Conservation (phyloP, 192 early-diverging fungal genomes). For the Rhizoclosmatium globosum region DNA sequence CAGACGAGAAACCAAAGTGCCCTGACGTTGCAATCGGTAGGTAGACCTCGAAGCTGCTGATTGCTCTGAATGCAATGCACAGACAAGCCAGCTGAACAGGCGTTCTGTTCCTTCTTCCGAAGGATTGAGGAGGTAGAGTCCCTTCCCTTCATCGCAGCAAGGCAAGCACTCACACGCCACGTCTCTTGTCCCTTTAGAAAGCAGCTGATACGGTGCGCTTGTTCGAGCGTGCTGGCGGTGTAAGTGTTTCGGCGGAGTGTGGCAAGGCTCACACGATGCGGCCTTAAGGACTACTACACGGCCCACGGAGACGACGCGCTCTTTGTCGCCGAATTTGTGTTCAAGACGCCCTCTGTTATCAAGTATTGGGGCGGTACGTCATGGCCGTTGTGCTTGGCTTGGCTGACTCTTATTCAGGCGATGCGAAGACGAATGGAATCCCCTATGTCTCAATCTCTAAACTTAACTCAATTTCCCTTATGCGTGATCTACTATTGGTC, state of each 20-base stretch:
- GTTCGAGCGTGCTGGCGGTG: conserved; percentile 74
- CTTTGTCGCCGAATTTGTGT: conserved; percentile 85
- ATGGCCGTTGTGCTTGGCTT: background rate
- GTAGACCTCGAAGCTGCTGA: background rate
- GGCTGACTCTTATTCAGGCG: conserved; percentile 20
- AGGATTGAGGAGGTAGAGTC: conserved; percentile 56
- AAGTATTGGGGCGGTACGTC: conserved; percentile 81
- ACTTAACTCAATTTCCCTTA: conserved; percentile 75
- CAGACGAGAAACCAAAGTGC: conserved; percentile 15
- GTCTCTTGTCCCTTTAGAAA: conserved; percentile 44
- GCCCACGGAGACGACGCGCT: conserved; percentile 89
- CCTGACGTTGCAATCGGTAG: conserved; percentile 37
- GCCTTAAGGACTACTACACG: conserved; percentile 77
- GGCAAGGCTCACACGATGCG: background rate
- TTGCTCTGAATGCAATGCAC: background rate
- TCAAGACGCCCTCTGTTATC: conserved; percentile 91
- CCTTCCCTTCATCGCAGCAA: background rate
- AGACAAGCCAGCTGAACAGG: conserved; percentile 63
- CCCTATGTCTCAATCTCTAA: conserved; percentile 83
- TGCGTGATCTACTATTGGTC: conserved; percentile 81
- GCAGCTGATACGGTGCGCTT: conserved; percentile 68
- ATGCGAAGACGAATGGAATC: conserved; percentile 59
- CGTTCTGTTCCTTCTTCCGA: conserved; percentile 66
- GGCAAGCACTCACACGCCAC: background rate
- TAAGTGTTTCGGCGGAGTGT: conserved; percentile 33